These are phyloP conservation scores for Podaxis sp. DNA, from an alignment of 768 basidiomycete species.

Conservation along the genomic window DNA sequence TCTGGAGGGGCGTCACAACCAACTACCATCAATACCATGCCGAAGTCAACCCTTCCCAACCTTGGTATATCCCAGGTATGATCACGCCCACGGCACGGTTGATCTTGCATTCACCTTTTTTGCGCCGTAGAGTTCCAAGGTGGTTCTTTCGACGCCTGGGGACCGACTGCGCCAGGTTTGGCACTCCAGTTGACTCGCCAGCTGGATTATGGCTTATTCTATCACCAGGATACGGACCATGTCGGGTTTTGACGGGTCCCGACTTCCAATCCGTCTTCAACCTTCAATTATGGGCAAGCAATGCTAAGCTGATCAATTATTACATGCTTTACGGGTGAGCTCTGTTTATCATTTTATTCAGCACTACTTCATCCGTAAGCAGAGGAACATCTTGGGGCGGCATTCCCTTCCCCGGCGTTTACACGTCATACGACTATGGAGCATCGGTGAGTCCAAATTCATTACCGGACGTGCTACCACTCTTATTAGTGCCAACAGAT, in stretches of 20 bases:
- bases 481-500: conserved; percentile 34
- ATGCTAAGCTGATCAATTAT: conserved; percentile 79
- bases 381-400: conserved; percentile 88
- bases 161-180: conserved; percentile 64
- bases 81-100: conserved; percentile 1
- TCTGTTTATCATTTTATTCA: background rate
- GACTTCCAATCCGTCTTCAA: conserved; percentile 82
- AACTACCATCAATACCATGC: conserved; percentile 68
- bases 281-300: conserved; percentile 74
- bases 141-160: conserved; percentile 84
- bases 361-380: background rate
- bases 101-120: background rate
- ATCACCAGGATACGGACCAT: conserved; percentile 56
- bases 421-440: conserved; percentile 84
- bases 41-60: conserved; percentile 48
- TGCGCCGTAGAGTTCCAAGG: conserved; percentile 55
- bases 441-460: conserved; percentile 39
- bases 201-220: background rate
- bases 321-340: conserved; percentile 83
- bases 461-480: background rate
- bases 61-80: conserved; percentile 71
- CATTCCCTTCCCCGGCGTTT: conserved; percentile 76
- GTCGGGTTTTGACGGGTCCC: conserved; percentile 65
- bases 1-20: conserved; percentile 64
- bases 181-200: background rate